Evolutionary conservation across 345 rosid species (phyloP), one percentile per base, ranked within the genome.

Genomic region (Populus alba): DNA sequence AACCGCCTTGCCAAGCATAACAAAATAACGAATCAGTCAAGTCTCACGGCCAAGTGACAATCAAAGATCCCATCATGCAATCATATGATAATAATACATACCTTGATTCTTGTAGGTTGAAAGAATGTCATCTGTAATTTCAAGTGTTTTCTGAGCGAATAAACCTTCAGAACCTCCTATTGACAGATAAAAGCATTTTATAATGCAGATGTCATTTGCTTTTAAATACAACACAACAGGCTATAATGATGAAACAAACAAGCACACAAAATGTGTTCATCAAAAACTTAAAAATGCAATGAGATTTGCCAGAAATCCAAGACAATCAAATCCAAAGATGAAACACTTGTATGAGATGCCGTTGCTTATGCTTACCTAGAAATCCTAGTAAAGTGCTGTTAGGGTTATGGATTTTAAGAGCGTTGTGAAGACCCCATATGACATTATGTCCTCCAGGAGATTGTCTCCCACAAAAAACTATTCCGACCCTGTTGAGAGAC

Each of bases 381-480:
- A 96, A 96, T 66, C 99, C 98, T 38, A 94, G 88, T 80, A 96
- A 86, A 73, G 87, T 83, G 74, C 85, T 92, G 22, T 84, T 88
- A 1, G 95, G 85, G 80, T 96, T 94, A 91, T 94, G 97, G 65
- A 81, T 82, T 75, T 96, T 90, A 70, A 96, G 93, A 72, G 98
- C 99, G 69, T 85, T 68, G 82, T 82, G 81, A 77, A 96, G 97
- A 53, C 98, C 99, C 98, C 98, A 96, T 51, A 96, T 66, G 51
- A 96, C 99, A 83, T 96, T 96, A 81, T 96, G 99, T 66, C 98
- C 98, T 77, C 97, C 99, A 0, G 99, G 99, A 62, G 99, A 92
- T 75, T 96, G 99, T 84, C 99, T 91, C 73, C 99, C 99, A 82
- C 92, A 89, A 77, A 96, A 94, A 73, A 94, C 95, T 66, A 96